phyloP scores from a whole-genome alignment of 73 alveolate genomes.

The Paramecium biaurelia region DNA sequence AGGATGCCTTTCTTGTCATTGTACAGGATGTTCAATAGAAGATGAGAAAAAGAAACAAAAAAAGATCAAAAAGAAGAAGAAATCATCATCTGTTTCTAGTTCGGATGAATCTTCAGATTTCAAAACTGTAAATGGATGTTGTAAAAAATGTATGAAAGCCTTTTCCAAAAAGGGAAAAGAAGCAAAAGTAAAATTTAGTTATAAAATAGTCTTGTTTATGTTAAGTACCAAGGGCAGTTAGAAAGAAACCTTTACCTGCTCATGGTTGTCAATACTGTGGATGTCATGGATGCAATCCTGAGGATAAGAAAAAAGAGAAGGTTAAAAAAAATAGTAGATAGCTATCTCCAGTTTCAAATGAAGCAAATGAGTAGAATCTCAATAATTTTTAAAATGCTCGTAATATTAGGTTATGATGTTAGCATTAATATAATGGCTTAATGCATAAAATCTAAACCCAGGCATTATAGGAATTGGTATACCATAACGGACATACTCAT shows the following conservation, averaged over 20 bases:
- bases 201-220: conserved; percentile 78
- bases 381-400: background rate
- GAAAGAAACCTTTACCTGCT: conserved; percentile 79
- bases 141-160: conserved; percentile 90
- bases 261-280: conserved; percentile 89
- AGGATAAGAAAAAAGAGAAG: conserved; percentile 79
- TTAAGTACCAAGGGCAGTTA: conserved; percentile 83
- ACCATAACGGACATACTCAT: conserved; percentile 45
- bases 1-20: conserved; percentile 18
- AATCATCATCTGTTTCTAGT: conserved; percentile 39
- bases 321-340: background rate
- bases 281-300: conserved; percentile 90
- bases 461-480: conserved; percentile 19
- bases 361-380: background rate
- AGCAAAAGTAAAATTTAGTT: background rate
- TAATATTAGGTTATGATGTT: background rate
- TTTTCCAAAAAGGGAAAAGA: conserved; percentile 83
- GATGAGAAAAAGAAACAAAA: background rate
- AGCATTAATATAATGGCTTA: background rate
- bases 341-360: conserved; percentile 13
- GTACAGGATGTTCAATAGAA: conserved; percentile 50
- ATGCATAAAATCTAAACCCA: background rate
- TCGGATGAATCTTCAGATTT: conserved; percentile 53
- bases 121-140: conserved; percentile 86
- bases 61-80: background rate